A percentile compares a stretch with the other conserved stretches of the same genome.
Conservation (phyloP, 202 grass and related monocot species). For the Carex sylvatica region DNA sequence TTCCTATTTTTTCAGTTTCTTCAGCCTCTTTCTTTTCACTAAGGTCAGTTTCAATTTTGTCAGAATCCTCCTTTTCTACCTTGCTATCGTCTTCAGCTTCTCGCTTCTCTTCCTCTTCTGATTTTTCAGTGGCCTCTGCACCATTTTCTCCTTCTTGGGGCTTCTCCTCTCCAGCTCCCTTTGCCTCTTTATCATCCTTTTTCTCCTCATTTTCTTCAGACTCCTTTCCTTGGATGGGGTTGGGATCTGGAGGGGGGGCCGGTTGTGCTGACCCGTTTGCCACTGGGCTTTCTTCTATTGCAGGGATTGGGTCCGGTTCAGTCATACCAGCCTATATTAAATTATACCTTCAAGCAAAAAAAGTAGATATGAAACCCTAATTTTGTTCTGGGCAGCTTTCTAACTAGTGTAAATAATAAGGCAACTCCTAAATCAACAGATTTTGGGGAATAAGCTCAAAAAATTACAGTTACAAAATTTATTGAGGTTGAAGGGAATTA, state of each 20-base stretch:
- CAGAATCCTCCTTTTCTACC: constrained; percentile 22
- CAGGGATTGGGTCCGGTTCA: constrained; percentile 18
- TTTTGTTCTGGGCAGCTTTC: not conserved
- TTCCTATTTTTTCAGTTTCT: not conserved
- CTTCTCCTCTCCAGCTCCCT: not conserved
- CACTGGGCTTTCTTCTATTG: constrained; percentile 20
- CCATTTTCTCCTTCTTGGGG: not conserved
- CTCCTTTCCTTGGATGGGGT: not conserved
- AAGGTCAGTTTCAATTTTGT: not conserved
- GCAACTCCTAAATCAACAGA: not conserved
- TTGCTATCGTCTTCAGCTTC: not conserved
- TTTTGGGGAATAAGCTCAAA: constrained; percentile 4
- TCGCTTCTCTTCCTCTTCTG: constrained; percentile 5
- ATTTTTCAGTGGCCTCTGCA: not conserved
- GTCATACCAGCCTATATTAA: constrained; percentile 19
- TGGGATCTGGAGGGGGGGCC: not conserved
- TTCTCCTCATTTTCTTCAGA: not conserved
- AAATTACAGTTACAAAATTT: not conserved
- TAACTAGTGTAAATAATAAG: not conserved
- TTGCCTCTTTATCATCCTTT: constrained; percentile 2
- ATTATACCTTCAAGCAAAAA: constrained; percentile 6
- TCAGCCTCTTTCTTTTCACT: constrained; percentile 18
- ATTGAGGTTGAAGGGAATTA: not conserved
- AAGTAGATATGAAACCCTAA: constrained; percentile 16
- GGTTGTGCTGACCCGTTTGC: constrained; percentile 1